phyloP scores from a whole-genome alignment of 306 rosid genomes.

The Rosa persica region DNA sequence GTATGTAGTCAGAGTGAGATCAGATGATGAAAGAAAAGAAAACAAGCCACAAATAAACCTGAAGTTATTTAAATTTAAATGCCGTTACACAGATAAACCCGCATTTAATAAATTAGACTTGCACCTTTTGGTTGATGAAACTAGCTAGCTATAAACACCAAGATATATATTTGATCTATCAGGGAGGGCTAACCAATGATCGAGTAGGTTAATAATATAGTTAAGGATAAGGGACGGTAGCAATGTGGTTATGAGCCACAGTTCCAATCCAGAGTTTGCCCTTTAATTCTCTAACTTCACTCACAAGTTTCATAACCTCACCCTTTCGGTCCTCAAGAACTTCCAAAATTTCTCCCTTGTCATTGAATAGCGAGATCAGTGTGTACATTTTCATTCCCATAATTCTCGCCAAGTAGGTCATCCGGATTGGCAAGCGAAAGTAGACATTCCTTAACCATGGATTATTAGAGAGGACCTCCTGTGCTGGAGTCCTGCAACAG shows the following conservation, averaged over 20 bases:
- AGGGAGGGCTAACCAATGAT: background rate
- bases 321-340: constrained; percentile 82
- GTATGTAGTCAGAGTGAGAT: background rate
- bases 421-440: constrained; percentile 67
- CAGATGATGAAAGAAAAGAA: background rate
- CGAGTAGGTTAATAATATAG: background rate
- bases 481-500: constrained; percentile 77
- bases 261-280: constrained; percentile 97
- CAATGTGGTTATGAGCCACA: constrained; percentile 89
- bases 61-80: background rate
- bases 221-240: constrained; percentile 73
- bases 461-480: constrained; percentile 62
- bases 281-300: constrained; percentile 71
- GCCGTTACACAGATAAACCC: background rate
- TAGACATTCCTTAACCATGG: constrained; percentile 79
- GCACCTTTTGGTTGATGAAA: background rate
- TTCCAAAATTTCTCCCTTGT: constrained; percentile 66
- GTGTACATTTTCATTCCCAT: constrained; percentile 96
- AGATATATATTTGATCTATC: background rate
- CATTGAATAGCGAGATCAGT: constrained; percentile 52
- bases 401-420: constrained; percentile 57
- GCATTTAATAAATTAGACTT: background rate
- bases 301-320: constrained; percentile 72
- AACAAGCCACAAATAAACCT: background rate
- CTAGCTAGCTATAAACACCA: constrained; percentile 4